A percentile compares a stretch with the other conserved stretches of the same genome.
These are phyloP conservation scores for Gentiana straminea DNA, from an alignment of 257 asterid species.

Conservation along the genomic window DNA sequence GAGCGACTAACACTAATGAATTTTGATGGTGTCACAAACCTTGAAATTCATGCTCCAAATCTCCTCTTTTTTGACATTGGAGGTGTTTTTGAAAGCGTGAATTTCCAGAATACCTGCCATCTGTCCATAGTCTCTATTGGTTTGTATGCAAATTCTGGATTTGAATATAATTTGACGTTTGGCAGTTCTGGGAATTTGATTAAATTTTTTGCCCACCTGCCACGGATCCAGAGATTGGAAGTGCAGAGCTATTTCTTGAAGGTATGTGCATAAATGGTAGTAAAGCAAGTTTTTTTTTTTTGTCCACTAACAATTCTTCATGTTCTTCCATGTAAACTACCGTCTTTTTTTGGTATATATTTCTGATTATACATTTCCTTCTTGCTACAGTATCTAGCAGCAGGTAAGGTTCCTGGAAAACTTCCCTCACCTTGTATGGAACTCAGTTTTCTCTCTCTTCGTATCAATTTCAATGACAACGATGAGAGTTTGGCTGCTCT, in stretches of 20 bases:
- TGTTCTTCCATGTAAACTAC: no score
- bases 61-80: conserved; percentile 91
- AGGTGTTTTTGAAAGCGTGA: conserved; percentile 75
- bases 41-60: conserved; percentile 72
- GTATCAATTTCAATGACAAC: conserved; percentile 51
- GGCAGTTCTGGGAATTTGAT: conserved; percentile 67
- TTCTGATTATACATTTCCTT: conserved; percentile 2
- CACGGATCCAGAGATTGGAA: conserved; percentile 88
- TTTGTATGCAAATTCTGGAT: conserved; percentile 48
- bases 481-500: conserved; percentile 76
- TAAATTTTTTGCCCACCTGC: conserved; percentile 68
- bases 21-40: conserved; percentile 75
- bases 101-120: conserved; percentile 49
- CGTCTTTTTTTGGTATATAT: no score
- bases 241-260: conserved; percentile 88
- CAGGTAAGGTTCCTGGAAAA: conserved; percentile 69
- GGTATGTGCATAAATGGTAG: conserved; percentile 34
- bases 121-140: conserved; percentile 82
- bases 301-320: not conserved
- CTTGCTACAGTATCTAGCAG: conserved; percentile 61
- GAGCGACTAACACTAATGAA: conserved; percentile 90
- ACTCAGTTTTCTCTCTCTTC: conserved; percentile 74
- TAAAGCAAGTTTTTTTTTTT: not conserved
- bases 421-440: conserved; percentile 56
- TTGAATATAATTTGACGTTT: conserved; percentile 34